Percentiles rank a stretch among this genome's conserved stretches.
These are phyloP conservation scores for Berberis vulgaris DNA, from an alignment of 164 flowering plant species.

Conservation along the genomic window DNA sequence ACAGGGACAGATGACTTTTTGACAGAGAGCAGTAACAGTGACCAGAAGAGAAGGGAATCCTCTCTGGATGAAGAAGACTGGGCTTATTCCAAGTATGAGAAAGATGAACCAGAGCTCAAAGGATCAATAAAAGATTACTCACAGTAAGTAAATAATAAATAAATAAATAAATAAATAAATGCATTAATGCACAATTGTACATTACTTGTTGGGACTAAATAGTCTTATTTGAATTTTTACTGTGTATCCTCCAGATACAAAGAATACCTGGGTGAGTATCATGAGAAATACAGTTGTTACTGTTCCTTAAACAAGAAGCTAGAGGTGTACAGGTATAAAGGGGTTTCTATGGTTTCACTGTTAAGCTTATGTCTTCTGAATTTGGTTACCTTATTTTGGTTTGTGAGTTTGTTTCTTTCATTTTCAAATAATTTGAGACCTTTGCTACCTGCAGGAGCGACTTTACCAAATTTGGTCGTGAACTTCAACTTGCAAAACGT, in stretches of 20 bases:
- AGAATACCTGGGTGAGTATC: conserved; percentile 79
- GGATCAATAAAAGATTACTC: conserved; percentile 62
- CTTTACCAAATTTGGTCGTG: conserved; percentile 52
- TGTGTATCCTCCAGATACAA: conserved; percentile 47
- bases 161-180: too few relatives aligned
- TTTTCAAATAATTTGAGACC: background rate
- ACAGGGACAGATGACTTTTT: conserved; percentile 17
- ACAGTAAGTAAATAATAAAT: conserved; percentile 50
- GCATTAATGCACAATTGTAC: background rate
- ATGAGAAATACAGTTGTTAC: conserved; percentile 67
- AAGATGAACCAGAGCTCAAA: conserved; percentile 78
- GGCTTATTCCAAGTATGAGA: conserved; percentile 74
- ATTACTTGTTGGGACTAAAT: too few relatives aligned
- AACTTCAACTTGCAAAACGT: conserved; percentile 59
- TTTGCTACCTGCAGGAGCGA: conserved; percentile 37
- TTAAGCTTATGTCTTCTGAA: background rate
- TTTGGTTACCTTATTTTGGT: too few relatives aligned
- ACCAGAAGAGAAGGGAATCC: conserved; percentile 41
- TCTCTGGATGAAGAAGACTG: conserved; percentile 63
- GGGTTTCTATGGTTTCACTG: background rate
- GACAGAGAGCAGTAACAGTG: conserved; percentile 21
- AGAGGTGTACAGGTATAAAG: conserved; percentile 55
- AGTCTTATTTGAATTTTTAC: background rate
- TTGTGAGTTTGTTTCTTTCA: background rate
- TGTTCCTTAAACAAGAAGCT: conserved; percentile 52